Evolutionary conservation across 306 rosid genomes (phyloP).

Genomic region (Phaseolus lunatus): DNA sequence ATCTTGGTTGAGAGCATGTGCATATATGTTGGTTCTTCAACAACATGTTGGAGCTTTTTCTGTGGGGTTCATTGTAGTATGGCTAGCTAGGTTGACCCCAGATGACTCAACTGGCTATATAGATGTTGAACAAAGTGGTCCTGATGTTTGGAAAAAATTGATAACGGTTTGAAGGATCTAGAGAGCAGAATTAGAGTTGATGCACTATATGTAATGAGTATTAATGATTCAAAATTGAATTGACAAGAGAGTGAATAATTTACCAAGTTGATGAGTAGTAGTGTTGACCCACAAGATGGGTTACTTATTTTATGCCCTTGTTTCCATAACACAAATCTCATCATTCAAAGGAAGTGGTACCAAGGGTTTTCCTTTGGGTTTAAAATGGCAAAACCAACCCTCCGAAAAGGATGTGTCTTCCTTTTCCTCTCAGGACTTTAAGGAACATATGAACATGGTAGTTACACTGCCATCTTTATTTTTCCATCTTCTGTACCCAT

Average conservation of each 20-base stretch:
- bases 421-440: conserved; percentile 54
- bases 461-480: conserved; percentile 66
- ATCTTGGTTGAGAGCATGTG: conserved; percentile 36
- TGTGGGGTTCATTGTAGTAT: conserved; percentile 1
- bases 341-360: conserved; percentile 55
- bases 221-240: conserved; percentile 46
- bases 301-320: conserved; percentile 45
- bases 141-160: conserved; percentile 7
- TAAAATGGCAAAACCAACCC: conserved; percentile 61
- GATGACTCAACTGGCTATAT: conserved; percentile 30
- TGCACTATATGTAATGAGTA: conserved; percentile 42
- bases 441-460: conserved; percentile 69
- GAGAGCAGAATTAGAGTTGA: conserved; percentile 25
- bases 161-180: not conserved
- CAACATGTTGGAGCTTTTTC: conserved; percentile 39
- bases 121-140: conserved; percentile 39
- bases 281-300: conserved; percentile 63
- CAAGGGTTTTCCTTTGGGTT: conserved; percentile 59
- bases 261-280: conserved; percentile 46
- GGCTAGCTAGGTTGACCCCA: conserved; percentile 46
- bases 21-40: conserved; percentile 27
- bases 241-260: conserved; percentile 46
- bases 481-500: conserved; percentile 60
- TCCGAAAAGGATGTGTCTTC: conserved; percentile 67
- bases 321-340: conserved; percentile 47